Conservation (phyloP, 2,329 filamentous ascomycete species). For the Arthrinium puccinioides region DNA sequence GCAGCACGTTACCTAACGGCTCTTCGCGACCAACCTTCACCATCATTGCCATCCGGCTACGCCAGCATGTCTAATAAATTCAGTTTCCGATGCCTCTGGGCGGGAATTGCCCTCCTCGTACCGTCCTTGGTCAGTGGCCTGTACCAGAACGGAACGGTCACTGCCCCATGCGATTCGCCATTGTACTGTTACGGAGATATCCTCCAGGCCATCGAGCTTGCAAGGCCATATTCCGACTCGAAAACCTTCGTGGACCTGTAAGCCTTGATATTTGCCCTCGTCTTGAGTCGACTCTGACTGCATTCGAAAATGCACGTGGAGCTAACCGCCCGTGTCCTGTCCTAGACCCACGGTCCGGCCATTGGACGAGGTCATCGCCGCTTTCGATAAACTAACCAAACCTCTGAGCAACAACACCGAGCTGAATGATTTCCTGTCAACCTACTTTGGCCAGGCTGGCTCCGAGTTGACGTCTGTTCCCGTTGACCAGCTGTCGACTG, state of each 20-base stretch:
- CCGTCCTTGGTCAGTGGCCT: constrained; percentile 31
- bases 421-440: constrained; percentile 53
- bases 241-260: constrained; percentile 68
- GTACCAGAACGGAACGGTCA: constrained; percentile 52
- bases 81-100: background rate
- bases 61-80: background rate
- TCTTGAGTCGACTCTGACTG: background rate
- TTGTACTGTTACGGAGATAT: constrained; percentile 62
- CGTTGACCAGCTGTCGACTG: constrained; percentile 40
- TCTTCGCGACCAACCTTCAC: no score
- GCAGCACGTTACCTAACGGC: no score
- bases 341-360: constrained; percentile 51
- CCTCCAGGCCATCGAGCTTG: constrained; percentile 54
- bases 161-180: constrained; percentile 59
- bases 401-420: constrained; percentile 57
- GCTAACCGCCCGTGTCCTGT: background rate
- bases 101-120: background rate
- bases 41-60: no score
- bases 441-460: constrained; percentile 57
- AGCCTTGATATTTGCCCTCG: constrained; percentile 13
- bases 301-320: no score
- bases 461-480: constrained; percentile 53
- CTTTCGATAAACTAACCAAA: constrained; percentile 51
- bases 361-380: constrained; percentile 51
- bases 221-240: constrained; percentile 56